phyloP scores from a whole-genome alignment of 129 eudicot genomes.

The Saussurea involucrata region DNA sequence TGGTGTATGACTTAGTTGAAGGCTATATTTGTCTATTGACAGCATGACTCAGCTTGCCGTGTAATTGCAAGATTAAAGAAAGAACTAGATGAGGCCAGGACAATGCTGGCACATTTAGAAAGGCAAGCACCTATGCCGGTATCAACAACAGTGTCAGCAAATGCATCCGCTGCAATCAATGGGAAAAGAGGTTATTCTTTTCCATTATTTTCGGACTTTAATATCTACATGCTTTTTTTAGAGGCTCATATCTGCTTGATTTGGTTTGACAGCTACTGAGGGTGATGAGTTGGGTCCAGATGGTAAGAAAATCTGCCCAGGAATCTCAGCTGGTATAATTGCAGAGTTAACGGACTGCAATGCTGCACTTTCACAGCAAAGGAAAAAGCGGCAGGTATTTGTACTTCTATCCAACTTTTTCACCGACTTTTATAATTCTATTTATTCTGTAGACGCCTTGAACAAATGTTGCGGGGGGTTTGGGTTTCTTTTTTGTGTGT shows the following conservation, averaged over 20 bases:
- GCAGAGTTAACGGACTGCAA: conserved; percentile 69
- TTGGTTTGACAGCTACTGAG: conserved; percentile 44
- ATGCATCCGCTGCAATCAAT: conserved; percentile 51
- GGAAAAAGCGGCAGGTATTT: conserved; percentile 73
- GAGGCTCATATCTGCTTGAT: background rate
- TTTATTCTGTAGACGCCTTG: background rate
- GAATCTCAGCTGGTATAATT: conserved; percentile 50
- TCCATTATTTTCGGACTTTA: background rate
- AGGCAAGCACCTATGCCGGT: conserved; percentile 54
- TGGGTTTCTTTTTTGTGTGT: background rate
- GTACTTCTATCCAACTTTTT: background rate
- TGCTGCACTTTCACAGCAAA: conserved; percentile 63
- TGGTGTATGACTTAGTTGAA: background rate
- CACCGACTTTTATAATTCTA: background rate
- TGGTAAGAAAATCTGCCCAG: conserved; percentile 54
- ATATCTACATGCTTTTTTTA: background rate
- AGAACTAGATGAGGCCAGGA: conserved; percentile 83
- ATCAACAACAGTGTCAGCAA: conserved; percentile 33
- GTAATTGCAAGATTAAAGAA: conserved; percentile 81
- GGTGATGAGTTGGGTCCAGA: conserved; percentile 50
- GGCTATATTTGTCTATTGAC: conserved; percentile 15
- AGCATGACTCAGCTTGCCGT: conserved; percentile 92
- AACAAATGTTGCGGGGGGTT: background rate
- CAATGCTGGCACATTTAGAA: conserved; percentile 67
- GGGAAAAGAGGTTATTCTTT: conserved; percentile 65